Base-by-base conservation (phyloP, 441 rosid genomes). In the Rhodomyrtus psidioides region DNA sequence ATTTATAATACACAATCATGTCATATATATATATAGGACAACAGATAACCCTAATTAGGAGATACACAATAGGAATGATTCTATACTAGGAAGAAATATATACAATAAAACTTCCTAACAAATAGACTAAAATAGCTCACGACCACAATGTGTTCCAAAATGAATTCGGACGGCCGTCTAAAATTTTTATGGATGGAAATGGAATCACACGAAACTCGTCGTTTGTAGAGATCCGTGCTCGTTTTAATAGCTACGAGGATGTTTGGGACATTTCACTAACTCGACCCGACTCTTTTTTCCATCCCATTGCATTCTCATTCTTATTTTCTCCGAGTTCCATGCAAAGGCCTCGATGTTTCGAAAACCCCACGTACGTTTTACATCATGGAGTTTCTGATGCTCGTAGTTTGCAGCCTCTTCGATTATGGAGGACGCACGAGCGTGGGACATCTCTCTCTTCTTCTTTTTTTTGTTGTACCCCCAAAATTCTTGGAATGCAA, bases 401-500 rank as follows among this genome's bases (percentile, higher is more conserved):
- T 34, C n/a, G n/a, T n/a, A 28, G 16, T 30, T 62, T 39, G 3
- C 46, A 21, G 9, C 76, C 76, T 65, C 26, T 17, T 65, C 26
- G 34, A 34, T 19, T 23, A 19, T 12, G 4, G 9, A 34, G 76
- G 46, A 34, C 34, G 76, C 46, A 34, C 46, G 19, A 19, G 46
- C 9, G 17, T 17, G 10, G 42, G 74, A 7, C 46, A 7, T 60
- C 39, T 60, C 42, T 1, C 16, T 60, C 5, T 53, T 53, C 4
- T 34, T 4, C 4, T 34, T 34, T 34, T 4, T 34, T 34, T 4
- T 34, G 34, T 2, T 7, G 1, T 0, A 1, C 3, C 42, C 24
- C 74, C 7, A 60, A 60, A 62, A 17, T 30, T 30, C 24, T 62
- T 2, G 34, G 6, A 30, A 13, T 19, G 76, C 76, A 65, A 24